A percentile compares a stretch with the other conserved stretches of the same genome.
phyloP scores from a whole-genome alignment of 305 asterid species.

The Fraxinus nigra region DNA sequence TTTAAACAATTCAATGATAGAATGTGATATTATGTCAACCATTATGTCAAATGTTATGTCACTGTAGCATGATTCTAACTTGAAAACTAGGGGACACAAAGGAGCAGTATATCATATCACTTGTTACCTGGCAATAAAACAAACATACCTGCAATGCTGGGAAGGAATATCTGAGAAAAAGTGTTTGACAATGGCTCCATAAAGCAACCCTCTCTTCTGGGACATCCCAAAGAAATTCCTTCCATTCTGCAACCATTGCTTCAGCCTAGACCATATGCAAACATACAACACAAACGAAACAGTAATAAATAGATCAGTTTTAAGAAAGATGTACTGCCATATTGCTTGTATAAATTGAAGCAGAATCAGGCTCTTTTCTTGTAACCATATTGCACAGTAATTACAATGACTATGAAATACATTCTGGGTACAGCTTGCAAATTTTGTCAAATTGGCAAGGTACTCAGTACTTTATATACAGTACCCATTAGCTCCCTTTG shows the following conservation, averaged over 20 bases:
- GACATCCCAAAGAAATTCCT: slow-evolving; percentile 98
- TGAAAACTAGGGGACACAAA: neutral
- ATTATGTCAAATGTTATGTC: neutral
- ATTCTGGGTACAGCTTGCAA: slow-evolving; percentile 10
- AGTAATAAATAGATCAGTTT: slow-evolving; percentile 17
- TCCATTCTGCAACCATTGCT: slow-evolving; percentile 98
- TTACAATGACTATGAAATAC: slow-evolving; percentile 7
- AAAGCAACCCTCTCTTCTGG: slow-evolving; percentile 95
- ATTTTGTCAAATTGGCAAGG: neutral
- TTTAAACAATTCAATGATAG: neutral
- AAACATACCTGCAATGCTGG: slow-evolving; percentile 77
- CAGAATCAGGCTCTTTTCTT: slow-evolving; percentile 10
- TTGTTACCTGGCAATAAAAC: slow-evolving; percentile 22
- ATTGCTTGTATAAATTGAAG: neutral
- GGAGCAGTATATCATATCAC: slow-evolving; percentile 8
- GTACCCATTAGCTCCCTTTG: slow-evolving; percentile 2
- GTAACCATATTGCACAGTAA: slow-evolving; percentile 9
- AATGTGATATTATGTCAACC: neutral
- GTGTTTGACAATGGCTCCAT: slow-evolving; percentile 98
- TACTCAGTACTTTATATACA: neutral
- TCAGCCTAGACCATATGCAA: slow-evolving; percentile 69
- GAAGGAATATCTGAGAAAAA: slow-evolving; percentile 80
- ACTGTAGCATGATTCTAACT: neutral
- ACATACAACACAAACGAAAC: slow-evolving; percentile 21
- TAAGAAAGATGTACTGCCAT: slow-evolving; percentile 11